Evolutionary conservation across 257 asterid species (phyloP).

Genomic region (Avicennia marina): DNA sequence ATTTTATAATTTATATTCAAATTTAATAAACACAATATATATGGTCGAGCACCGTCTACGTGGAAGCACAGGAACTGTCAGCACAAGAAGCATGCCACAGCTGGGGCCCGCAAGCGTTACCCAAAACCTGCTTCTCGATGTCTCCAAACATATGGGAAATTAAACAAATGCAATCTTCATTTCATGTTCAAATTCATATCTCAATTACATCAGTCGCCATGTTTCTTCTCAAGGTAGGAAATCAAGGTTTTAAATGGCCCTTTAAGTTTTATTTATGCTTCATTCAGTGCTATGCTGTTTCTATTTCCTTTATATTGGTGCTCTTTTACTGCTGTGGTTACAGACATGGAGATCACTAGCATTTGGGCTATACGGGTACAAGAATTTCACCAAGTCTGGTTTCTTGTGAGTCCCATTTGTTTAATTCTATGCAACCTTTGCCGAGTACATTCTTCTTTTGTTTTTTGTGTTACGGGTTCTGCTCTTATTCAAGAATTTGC

Average conservation of each 20-base stretch:
- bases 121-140: no score
- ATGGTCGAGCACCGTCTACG: no score
- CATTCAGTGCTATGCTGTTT: background rate
- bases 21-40: no score
- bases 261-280: background rate
- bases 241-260: background rate
- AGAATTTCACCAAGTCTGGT: slow-evolving; percentile 76
- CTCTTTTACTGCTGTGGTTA: slow-evolving; percentile 7
- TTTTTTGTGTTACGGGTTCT: background rate
- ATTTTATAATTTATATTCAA: no score
- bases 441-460: slow-evolving; percentile 1
- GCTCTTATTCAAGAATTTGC: background rate
- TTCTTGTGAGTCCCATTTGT: slow-evolving; percentile 41
- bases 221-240: slow-evolving; percentile 70
- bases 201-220: slow-evolving; percentile 38
- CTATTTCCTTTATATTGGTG: slow-evolving; percentile 5
- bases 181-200: slow-evolving; percentile 28
- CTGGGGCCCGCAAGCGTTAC: no score
- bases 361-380: slow-evolving; percentile 75
- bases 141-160: no score
- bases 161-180: slow-evolving; percentile 13
- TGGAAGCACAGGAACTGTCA: no score
- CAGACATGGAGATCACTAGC: slow-evolving; percentile 74
- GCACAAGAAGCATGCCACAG: no score
- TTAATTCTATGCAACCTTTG: background rate